Base-by-base conservation (phyloP, 306 rosid species). In the Vigna trinervia region DNA sequence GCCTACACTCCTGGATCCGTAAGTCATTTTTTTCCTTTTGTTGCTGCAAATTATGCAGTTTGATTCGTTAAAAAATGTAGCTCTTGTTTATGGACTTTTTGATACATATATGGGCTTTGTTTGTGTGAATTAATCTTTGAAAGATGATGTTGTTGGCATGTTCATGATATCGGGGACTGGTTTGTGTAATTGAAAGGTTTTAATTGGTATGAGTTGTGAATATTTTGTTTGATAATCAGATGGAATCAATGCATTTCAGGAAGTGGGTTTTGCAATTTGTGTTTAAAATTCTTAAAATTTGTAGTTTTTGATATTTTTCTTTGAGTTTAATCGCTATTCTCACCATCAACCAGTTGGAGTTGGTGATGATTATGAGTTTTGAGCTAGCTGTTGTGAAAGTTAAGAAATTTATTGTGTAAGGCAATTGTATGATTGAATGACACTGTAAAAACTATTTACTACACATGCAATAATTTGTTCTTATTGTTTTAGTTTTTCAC, bases 1-100 rank as follows among this genome's bases (percentile, higher is more conserved):
- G 6, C 79, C 6, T 80, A 73, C 9, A 22, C 22, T 15, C 79
- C 79, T 73, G 62, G 72, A 13, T 73, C 75, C 23, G 84, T 80
- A 65, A 73, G 84, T 56, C 13, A 2, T 4, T 3, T 0, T 41
- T 39, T 1, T 39, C 9, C 11, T 20, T 26, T 26, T 20, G 41
- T 39, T 38, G 2, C 41, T 63, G 30, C 46, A 32, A 32, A 34
- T 32, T n/a, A n/a, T 63, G 9, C 10, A 63, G n/a, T 63, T 60
- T 61, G 69, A 46, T 59, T 38, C 20, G 17, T 63, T 26, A 12
- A 38, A 64, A 39, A 19, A 3, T 8, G 34, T 58, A 13, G 5
- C 5, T 74, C n/a, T 59, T 30, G 7, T 50, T 59, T 22, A 30
- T 50, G 52, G n/a, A 4, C 5, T 19, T 45, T 56, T 19, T 13